phyloP scores from a whole-genome alignment of 441 rosid genomes.

The Syzygium syzygioides region DNA sequence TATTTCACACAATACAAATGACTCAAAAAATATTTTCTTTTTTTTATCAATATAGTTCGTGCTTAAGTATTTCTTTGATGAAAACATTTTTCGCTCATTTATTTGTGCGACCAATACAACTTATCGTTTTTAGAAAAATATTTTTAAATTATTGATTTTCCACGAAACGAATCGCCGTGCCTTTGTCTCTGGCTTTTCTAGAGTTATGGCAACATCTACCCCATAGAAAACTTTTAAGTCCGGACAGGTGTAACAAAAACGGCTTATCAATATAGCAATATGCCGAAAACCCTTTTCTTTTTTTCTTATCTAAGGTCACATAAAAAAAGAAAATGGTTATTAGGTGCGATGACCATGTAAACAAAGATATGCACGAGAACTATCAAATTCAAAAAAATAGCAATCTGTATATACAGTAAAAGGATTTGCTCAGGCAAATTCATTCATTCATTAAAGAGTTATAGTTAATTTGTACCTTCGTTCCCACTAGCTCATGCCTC shows the following conservation, averaged over 20 bases:
- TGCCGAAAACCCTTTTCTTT: not conserved
- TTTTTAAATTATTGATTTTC: not conserved
- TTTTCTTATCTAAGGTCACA: not conserved
- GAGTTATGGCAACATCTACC: not conserved
- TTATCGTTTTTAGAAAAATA: not conserved
- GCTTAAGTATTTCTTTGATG: not conserved
- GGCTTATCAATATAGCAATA: not conserved
- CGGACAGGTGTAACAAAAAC: not conserved
- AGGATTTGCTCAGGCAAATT: not conserved
- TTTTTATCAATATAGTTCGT: not conserved
- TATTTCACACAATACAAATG: not conserved
- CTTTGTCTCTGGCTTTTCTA: not conserved
- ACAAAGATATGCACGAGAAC: not conserved
- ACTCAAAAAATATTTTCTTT: not conserved
- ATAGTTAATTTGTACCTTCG: not conserved
- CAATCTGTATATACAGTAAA: not conserved
- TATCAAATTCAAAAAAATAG: not conserved
- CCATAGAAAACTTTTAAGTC: not conserved
- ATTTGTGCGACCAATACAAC: not conserved
- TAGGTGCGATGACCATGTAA: not conserved
- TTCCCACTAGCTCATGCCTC: not conserved
- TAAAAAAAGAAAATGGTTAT: no score
- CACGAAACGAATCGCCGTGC: accelerated
- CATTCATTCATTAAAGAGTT: not conserved
- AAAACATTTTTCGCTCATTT: not conserved